phyloP scores from a whole-genome alignment of 1,139 yeast species.

The Pichia sp. region DNA sequence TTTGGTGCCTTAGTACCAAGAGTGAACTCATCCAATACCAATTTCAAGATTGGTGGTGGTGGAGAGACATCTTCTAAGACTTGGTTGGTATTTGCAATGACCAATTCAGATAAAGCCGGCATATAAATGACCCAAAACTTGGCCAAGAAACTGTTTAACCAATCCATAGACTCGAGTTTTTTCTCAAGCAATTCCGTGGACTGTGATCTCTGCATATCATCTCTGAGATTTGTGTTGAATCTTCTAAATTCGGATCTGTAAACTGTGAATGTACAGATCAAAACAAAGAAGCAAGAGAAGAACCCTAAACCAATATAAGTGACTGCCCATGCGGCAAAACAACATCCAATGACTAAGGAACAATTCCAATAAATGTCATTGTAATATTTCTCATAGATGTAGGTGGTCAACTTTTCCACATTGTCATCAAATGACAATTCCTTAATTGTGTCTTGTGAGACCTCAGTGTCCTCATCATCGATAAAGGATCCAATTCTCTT shows the following conservation, averaged over 20 bases:
- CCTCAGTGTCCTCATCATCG: slow-evolving; percentile 24
- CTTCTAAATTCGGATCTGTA: slow-evolving; percentile 67
- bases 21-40: slow-evolving; percentile 68
- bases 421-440: slow-evolving; percentile 12
- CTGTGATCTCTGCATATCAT: slow-evolving; percentile 59
- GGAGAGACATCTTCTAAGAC: slow-evolving; percentile 66
- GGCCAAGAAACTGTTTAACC: slow-evolving; percentile 69
- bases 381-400: slow-evolving; percentile 58
- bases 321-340: slow-evolving; percentile 61
- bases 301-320: slow-evolving; percentile 54
- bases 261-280: slow-evolving; percentile 55
- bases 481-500: slow-evolving; percentile 34
- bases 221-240: slow-evolving; percentile 63
- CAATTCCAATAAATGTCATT: slow-evolving; percentile 72
- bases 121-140: slow-evolving; percentile 83
- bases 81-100: slow-evolving; percentile 58
- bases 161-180: slow-evolving; percentile 65
- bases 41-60: slow-evolving; percentile 71
- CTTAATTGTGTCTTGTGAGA: slow-evolving; percentile 13
- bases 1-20: slow-evolving; percentile 76
- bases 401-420: slow-evolving; percentile 37
- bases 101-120: slow-evolving; percentile 80
- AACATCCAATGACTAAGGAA: slow-evolving; percentile 57
- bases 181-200: slow-evolving; percentile 56
- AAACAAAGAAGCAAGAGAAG: slow-evolving; percentile 47